phyloP scores from a whole-genome alignment of 2,329 filamentous ascomycete species.

The Colletotrichum acutatum region DNA sequence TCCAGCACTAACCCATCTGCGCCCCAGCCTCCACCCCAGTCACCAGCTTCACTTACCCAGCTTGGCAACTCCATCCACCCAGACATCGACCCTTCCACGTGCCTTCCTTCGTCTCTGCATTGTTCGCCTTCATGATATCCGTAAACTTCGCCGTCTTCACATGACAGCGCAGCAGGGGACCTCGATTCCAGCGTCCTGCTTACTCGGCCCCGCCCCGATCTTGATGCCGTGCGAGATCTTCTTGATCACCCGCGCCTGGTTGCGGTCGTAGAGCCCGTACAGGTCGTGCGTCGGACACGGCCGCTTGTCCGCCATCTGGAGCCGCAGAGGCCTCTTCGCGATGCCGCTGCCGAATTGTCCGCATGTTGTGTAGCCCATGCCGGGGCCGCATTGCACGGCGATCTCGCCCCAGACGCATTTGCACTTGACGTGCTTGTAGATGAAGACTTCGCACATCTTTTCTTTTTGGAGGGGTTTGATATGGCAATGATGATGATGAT shows the following conservation, averaged over 20 bases:
- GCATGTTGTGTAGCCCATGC: constrained; percentile 63
- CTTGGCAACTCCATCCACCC: background rate
- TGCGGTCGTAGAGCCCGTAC: constrained; percentile 57
- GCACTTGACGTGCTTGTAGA: constrained; percentile 61
- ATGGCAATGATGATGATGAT: background rate
- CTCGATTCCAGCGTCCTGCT: constrained; percentile 50
- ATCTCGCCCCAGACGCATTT: constrained; percentile 64
- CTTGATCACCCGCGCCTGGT: constrained; percentile 58
- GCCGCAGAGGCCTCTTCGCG: constrained; percentile 48
- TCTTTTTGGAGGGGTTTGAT: background rate
- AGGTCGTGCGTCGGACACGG: constrained; percentile 56
- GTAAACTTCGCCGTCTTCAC: constrained; percentile 40
- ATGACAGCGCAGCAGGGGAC: constrained; percentile 48
- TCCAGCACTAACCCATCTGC: background rate
- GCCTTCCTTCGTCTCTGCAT: background rate
- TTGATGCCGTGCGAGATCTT: constrained; percentile 56
- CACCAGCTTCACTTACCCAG: background rate
- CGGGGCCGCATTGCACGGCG: constrained; percentile 57
- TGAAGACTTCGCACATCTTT: constrained; percentile 60
- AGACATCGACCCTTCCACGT: background rate
- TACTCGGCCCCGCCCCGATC: constrained; percentile 58
- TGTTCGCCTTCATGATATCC: background rate
- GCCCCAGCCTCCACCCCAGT: background rate
- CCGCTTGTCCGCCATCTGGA: constrained; percentile 49
- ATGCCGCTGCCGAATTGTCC: constrained; percentile 45